Percentiles rank a stretch among this genome's conserved stretches.
These are phyloP conservation scores for Firmiana major DNA, from an alignment of 345 rosid species.

Conservation along the genomic window DNA sequence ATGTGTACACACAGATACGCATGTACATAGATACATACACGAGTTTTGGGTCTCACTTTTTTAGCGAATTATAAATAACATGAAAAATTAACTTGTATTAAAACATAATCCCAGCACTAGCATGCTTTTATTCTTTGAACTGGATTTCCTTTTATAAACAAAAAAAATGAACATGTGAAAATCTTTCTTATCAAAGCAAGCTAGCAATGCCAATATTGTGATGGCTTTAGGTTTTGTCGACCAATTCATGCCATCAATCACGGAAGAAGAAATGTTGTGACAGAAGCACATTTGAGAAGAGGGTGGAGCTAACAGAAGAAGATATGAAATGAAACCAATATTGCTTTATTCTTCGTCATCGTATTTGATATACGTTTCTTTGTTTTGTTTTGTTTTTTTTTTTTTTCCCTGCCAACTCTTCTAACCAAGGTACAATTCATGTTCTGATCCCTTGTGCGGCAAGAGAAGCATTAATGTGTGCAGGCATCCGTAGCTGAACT, in stretches of 20 bases:
- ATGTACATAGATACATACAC: no score
- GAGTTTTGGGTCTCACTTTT: no score
- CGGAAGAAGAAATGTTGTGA: not conserved
- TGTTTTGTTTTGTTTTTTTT: not conserved
- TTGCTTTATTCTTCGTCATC: not conserved
- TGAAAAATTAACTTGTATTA: no score
- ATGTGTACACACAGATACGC: no score
- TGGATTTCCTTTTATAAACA: no score
- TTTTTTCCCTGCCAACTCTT: not conserved
- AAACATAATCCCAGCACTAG: no score
- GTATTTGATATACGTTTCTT: not conserved
- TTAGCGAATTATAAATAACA: no score
- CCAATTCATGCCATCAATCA: not conserved
- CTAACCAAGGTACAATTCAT: no score
- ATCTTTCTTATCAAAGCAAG: not conserved
- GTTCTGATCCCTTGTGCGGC: not conserved
- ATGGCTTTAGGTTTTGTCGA: not conserved
- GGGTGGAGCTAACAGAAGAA: not conserved
- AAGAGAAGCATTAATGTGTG: slow-evolving; percentile 26
- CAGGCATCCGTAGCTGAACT: slow-evolving; percentile 19
- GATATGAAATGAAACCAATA: not conserved
- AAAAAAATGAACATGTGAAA: not conserved
- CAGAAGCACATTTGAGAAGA: not conserved
- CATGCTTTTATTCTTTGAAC: no score
- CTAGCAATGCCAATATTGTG: not conserved